phyloP scores from a whole-genome alignment of 495 filamentous ascomycete genomes.

The Xylaria venustula region DNA sequence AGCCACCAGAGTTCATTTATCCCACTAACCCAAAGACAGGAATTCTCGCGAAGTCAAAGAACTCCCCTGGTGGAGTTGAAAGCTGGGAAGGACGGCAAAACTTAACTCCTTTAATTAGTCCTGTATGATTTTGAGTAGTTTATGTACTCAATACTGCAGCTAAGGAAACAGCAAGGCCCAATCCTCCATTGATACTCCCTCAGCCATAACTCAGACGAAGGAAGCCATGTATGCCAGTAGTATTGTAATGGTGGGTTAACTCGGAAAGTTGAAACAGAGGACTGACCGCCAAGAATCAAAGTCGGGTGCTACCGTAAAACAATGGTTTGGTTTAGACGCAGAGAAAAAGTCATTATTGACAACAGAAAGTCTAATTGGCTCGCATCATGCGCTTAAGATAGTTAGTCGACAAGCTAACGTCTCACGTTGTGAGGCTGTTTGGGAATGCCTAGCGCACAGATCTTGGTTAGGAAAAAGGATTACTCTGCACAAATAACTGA shows the following conservation, averaged over 20 bases:
- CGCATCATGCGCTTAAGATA: background rate
- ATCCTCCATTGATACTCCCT: too few relatives aligned
- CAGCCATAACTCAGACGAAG: too few relatives aligned
- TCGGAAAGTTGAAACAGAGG: background rate
- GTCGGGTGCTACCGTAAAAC: background rate
- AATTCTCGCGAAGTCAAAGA: background rate
- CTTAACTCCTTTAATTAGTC: background rate
- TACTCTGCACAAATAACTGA: too few relatives aligned
- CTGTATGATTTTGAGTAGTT: background rate
- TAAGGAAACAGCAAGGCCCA: too few relatives aligned
- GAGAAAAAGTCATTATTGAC: too few relatives aligned
- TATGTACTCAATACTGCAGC: too few relatives aligned
- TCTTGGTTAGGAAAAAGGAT: too few relatives aligned
- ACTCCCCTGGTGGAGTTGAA: background rate
- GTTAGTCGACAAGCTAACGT: background rate
- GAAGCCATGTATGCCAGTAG: background rate
- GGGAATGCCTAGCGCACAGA: background rate
- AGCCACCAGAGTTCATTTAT: too few relatives aligned
- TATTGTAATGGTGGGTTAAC: too few relatives aligned
- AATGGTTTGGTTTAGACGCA: background rate
- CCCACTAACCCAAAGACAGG: background rate
- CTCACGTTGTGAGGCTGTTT: background rate
- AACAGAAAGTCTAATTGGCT: background rate
- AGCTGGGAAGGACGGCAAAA: too few relatives aligned
- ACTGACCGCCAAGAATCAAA: background rate